These are phyloP conservation scores for Friedmanniomyces simplex DNA, from an alignment of 495 filamentous ascomycete species.

Conservation along the genomic window DNA sequence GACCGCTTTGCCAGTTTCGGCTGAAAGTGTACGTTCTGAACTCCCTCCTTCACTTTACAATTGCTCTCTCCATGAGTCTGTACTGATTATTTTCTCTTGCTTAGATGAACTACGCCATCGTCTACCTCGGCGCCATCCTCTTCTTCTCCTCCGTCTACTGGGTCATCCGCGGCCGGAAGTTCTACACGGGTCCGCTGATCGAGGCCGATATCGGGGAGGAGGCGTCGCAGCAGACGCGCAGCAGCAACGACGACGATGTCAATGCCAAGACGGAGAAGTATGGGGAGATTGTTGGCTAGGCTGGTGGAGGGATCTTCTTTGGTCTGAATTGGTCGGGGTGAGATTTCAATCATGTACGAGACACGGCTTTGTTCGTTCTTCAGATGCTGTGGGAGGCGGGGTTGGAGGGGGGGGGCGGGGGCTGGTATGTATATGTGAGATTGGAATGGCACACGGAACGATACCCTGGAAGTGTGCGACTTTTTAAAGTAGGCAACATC, in stretches of 20 bases:
- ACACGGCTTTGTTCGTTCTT: too few relatives aligned
- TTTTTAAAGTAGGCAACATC: too few relatives aligned
- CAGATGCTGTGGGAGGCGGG: too few relatives aligned
- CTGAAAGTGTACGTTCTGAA: conserved; percentile 30
- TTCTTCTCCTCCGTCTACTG: conserved; percentile 41
- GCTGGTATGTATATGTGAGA: too few relatives aligned
- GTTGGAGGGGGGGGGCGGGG: too few relatives aligned
- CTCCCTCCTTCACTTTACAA: too few relatives aligned
- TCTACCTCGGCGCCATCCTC: conserved; percentile 40
- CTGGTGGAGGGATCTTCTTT: too few relatives aligned
- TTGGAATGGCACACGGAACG: too few relatives aligned
- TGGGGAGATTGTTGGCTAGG: not conserved
- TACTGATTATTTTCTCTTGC: conserved; percentile 1
- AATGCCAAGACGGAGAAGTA: conserved; percentile 12
- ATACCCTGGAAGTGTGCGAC: too few relatives aligned
- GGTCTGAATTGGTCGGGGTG: too few relatives aligned
- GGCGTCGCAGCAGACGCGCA: not conserved
- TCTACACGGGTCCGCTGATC: conserved; percentile 44
- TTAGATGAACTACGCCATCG: conserved; percentile 40
- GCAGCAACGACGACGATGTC: conserved; percentile 12
- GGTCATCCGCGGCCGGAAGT: conserved; percentile 27
- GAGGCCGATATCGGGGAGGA: conserved; percentile 31
- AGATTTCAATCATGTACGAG: too few relatives aligned
- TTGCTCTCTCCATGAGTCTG: too few relatives aligned
- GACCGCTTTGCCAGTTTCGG: conserved; percentile 42